phyloP scores from a whole-genome alignment of 495 filamentous ascomycete genomes.

The Penicillium pulvis region DNA sequence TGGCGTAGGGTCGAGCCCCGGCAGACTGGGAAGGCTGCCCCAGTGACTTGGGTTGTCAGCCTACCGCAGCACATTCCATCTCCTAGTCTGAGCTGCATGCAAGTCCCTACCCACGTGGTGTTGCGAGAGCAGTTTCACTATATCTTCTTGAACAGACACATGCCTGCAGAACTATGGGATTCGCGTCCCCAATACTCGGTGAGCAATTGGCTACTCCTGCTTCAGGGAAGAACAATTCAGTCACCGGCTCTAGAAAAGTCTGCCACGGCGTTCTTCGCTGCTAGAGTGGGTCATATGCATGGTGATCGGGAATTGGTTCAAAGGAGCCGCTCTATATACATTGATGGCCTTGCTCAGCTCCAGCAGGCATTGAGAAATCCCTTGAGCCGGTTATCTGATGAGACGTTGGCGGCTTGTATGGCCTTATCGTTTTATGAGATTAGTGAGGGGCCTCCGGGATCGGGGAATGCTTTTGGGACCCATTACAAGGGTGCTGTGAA shows the following conservation, averaged over 20 bases:
- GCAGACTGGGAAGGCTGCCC: background rate
- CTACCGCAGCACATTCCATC: background rate
- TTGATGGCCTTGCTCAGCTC: background rate
- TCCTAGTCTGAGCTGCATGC: background rate
- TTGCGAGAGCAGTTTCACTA: conserved; percentile 3
- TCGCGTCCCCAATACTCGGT: background rate
- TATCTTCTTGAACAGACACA: background rate
- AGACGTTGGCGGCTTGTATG: conserved; percentile 4
- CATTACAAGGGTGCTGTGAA: background rate
- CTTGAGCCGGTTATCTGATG: background rate
- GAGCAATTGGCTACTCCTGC: conserved; percentile 2
- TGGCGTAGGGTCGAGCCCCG: conserved; percentile 2
- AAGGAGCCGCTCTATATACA: background rate
- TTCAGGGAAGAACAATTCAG: conserved; percentile 1
- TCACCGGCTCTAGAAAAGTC: background rate
- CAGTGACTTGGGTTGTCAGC: background rate
- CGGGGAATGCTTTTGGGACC: background rate
- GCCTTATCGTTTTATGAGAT: background rate
- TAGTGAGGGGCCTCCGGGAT: background rate
- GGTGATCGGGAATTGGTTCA: background rate
- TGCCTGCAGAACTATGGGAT: background rate
- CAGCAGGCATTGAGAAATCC: conserved; percentile 2
- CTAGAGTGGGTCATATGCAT: background rate
- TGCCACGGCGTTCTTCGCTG: background rate
- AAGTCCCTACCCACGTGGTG: background rate